phyloP scores from a whole-genome alignment of 768 basidiomycete species.

The Hebeloma cylindrosporum region DNA sequence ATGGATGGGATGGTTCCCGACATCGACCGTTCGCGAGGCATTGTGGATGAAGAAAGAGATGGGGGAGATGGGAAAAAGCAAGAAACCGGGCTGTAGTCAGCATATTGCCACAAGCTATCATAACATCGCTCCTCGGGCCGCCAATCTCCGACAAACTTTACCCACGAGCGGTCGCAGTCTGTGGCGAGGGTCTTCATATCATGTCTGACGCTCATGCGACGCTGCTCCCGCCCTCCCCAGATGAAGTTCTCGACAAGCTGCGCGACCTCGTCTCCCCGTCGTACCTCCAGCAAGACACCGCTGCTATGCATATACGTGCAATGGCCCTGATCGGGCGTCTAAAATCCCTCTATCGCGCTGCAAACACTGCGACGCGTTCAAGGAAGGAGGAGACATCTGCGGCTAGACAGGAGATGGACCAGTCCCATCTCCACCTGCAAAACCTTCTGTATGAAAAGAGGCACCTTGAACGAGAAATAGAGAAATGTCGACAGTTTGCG shows the following conservation, averaged over 20 bases:
- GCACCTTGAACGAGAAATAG: slow-evolving; percentile 88
- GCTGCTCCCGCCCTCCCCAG: slow-evolving; percentile 29
- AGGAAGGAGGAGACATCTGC: slow-evolving; percentile 73
- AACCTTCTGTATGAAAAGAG: slow-evolving; percentile 88
- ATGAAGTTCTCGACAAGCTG: slow-evolving; percentile 58
- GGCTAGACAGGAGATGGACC: slow-evolving; percentile 86
- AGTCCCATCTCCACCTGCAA: slow-evolving; percentile 82
- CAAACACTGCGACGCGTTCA: slow-evolving; percentile 66
- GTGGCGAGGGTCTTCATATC: no score
- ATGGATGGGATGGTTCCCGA: slow-evolving; percentile 91
- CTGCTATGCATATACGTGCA: slow-evolving; percentile 60
- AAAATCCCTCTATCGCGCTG: slow-evolving; percentile 74
- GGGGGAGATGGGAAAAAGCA: slow-evolving; percentile 16
- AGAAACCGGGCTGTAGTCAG: slow-evolving; percentile 17
- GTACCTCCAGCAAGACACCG: slow-evolving; percentile 44
- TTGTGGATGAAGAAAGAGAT: slow-evolving; percentile 23
- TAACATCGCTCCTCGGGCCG: slow-evolving; percentile 23
- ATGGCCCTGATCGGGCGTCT: slow-evolving; percentile 78
- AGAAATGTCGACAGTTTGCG: slow-evolving; percentile 92
- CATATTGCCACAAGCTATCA: slow-evolving; percentile 23
- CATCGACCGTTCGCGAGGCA: slow-evolving; percentile 53
- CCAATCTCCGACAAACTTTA: slow-evolving; percentile 16
- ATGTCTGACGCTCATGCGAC: slow-evolving; percentile 7
- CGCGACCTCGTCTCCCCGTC: slow-evolving; percentile 57
- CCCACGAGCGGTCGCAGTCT: no score